phyloP scores from a whole-genome alignment of 768 basidiomycete species.

The Harrya chromipes region DNA sequence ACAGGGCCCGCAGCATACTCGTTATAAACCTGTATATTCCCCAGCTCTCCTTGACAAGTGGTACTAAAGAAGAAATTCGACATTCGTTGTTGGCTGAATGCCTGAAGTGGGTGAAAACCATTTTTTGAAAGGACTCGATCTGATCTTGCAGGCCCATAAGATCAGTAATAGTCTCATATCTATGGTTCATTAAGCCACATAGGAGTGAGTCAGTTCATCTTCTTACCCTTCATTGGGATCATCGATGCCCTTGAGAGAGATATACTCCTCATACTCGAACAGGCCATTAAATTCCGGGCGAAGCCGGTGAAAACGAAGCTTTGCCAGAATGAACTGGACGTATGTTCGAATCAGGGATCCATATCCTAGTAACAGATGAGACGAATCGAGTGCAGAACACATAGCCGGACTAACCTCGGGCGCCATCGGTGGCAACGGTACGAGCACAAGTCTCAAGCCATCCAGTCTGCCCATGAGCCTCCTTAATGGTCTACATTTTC shows the following conservation, averaged over 20 bases:
- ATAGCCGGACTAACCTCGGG: constrained; percentile 53
- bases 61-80: constrained; percentile 92
- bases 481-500: constrained; percentile 80
- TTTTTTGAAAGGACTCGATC: constrained; percentile 97
- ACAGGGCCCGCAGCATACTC: constrained; percentile 97
- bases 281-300: constrained; percentile 98
- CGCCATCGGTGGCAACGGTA: constrained; percentile 76
- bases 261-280: constrained; percentile 99
- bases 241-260: constrained; percentile 94
- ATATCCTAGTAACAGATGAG: constrained; percentile 59
- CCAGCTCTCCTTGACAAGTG: constrained; percentile 98
- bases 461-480: constrained; percentile 93
- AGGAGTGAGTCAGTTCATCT: background rate
- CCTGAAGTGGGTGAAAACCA: constrained; percentile 93
- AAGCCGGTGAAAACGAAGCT: constrained; percentile 92
- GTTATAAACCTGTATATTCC: constrained; percentile 99
- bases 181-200: constrained; percentile 31
- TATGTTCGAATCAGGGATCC: constrained; percentile 92
- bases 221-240: constrained; percentile 98
- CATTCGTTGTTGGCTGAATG: constrained; percentile 94
- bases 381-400: background rate
- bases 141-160: constrained; percentile 98
- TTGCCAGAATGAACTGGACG: constrained; percentile 92
- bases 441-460: constrained; percentile 98
- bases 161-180: constrained; percentile 97